phyloP scores from a whole-genome alignment of 257 asterid genomes.

The Scutellaria minor region DNA sequence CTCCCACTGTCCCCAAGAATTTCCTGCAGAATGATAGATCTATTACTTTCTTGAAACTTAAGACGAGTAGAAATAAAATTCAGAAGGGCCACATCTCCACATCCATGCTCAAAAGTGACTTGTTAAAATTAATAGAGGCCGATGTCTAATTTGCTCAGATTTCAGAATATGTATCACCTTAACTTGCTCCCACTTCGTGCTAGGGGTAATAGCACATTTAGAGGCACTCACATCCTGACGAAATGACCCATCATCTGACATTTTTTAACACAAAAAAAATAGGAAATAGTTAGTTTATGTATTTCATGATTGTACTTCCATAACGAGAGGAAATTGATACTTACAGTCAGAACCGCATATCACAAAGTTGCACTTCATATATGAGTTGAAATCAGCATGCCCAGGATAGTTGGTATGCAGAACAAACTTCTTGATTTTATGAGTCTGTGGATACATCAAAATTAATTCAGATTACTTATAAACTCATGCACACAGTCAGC shows the following conservation, averaged over 20 bases:
- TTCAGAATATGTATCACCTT: slow-evolving; percentile 53
- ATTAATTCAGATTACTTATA: slow-evolving; percentile 13
- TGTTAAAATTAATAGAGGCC: neutral
- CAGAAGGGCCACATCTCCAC: neutral
- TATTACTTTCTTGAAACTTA: slow-evolving; percentile 15
- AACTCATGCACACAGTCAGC: neutral
- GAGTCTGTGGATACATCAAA: slow-evolving; percentile 58
- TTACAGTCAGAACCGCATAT: slow-evolving; percentile 61
- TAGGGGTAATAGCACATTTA: slow-evolving; percentile 62
- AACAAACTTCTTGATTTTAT: slow-evolving; percentile 82
- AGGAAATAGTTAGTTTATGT: neutral
- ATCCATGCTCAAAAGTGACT: neutral
- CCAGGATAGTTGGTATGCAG: slow-evolving; percentile 93
- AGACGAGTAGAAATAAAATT: neutral
- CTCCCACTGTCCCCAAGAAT: slow-evolving; percentile 81
- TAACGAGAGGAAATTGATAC: slow-evolving; percentile 29
- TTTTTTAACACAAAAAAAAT: neutral
- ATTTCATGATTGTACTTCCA: slow-evolving; percentile 5
- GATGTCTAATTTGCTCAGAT: neutral
- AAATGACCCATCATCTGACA: slow-evolving; percentile 59
- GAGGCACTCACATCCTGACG: slow-evolving; percentile 40
- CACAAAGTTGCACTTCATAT: slow-evolving; percentile 86
- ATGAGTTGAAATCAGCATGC: slow-evolving; percentile 84
- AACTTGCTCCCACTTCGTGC: slow-evolving; percentile 90
- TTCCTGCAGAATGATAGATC: slow-evolving; percentile 50